Conservation (phyloP, 176 grass and related monocot genomes). For the Oryza meridionalis region DNA sequence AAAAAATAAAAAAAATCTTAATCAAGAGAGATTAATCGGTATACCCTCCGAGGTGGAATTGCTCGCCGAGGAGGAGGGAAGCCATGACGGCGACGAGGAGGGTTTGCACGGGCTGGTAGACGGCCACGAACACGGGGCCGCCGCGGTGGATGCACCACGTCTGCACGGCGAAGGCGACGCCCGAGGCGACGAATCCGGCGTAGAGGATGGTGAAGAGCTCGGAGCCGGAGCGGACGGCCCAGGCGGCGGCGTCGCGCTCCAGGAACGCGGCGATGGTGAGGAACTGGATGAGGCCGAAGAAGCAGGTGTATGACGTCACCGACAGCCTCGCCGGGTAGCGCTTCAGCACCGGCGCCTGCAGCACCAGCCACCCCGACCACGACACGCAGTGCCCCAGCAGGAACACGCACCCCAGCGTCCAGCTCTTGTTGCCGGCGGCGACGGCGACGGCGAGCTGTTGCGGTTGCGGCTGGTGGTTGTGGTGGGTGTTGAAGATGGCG, state of each 20-base stretch:
- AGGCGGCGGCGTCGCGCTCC: conserved; percentile 79
- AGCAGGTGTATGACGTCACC: conserved; percentile 97
- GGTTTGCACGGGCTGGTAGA: conserved; percentile 33
- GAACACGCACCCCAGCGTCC: conserved; percentile 92
- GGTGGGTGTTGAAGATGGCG: conserved; percentile 57
- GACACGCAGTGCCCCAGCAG: conserved; percentile 93
- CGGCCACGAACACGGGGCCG: not conserved
- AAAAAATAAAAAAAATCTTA: too few relatives aligned
- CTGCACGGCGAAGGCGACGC: not conserved
- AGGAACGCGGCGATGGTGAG: conserved; percentile 95
- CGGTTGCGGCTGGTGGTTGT: not conserved
- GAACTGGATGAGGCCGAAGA: conserved; percentile 99
- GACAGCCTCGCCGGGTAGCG: conserved; percentile 90
- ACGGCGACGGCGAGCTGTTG: conserved; percentile 14
- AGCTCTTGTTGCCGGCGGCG: conserved; percentile 52
- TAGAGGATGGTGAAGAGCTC: conserved; percentile 96
- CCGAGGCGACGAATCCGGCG: conserved; percentile 38
- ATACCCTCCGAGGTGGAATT: conserved; percentile 21
- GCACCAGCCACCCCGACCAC: conserved; percentile 98
- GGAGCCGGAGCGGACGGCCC: conserved; percentile 82
- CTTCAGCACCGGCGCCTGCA: conserved; percentile 92
- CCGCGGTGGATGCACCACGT: not conserved
- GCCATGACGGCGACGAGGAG: conserved; percentile 35
- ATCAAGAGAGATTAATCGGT: not conserved
- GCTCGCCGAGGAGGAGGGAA: conserved; percentile 30